Percentiles rank a stretch among this genome's conserved stretches.
Conservation (phyloP, 805 yeast species). For the Candida bentonensis region DNA sequence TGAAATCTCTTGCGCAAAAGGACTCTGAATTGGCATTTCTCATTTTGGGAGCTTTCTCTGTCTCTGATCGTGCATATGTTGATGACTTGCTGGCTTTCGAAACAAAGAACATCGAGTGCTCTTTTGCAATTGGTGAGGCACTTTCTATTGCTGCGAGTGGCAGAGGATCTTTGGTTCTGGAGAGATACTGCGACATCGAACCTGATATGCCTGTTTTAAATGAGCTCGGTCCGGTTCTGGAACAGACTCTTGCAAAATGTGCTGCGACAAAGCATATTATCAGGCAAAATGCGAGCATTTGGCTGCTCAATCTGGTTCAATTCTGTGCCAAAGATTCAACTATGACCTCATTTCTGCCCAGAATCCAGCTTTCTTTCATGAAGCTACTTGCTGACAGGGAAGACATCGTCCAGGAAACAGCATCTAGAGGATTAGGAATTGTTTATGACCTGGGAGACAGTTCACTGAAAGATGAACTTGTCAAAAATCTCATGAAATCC, state of each 20-base stretch:
- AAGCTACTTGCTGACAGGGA: constrained; percentile 66
- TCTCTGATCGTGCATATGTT: constrained; percentile 28
- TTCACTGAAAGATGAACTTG: constrained; percentile 56
- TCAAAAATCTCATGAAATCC: constrained; percentile 56
- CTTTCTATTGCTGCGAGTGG: constrained; percentile 58
- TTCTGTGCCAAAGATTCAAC: constrained; percentile 41
- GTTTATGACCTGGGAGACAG: constrained; percentile 64
- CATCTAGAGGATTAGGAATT: constrained; percentile 74
- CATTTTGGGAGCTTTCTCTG: constrained; percentile 40
- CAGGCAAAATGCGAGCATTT: constrained; percentile 65
- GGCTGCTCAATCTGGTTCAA: constrained; percentile 72
- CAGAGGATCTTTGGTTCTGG: constrained; percentile 50
- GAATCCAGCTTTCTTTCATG: constrained; percentile 64
- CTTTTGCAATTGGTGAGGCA: constrained; percentile 78
- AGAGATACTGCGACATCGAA: constrained; percentile 33
- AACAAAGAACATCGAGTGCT: constrained; percentile 59
- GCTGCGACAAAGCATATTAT: constrained; percentile 57
- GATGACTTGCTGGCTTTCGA: constrained; percentile 41
- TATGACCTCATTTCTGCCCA: constrained; percentile 32
- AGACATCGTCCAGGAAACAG: constrained; percentile 82
- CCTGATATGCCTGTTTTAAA: constrained; percentile 5
- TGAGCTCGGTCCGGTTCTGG: constrained; percentile 26
- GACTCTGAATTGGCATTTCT: constrained; percentile 46
- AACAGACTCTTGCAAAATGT: constrained; percentile 37
- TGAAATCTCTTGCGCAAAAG: constrained; percentile 23